Base-by-base conservation (phyloP, 2,329 filamentous ascomycete species). In the Pleoardoris graminearum region DNA sequence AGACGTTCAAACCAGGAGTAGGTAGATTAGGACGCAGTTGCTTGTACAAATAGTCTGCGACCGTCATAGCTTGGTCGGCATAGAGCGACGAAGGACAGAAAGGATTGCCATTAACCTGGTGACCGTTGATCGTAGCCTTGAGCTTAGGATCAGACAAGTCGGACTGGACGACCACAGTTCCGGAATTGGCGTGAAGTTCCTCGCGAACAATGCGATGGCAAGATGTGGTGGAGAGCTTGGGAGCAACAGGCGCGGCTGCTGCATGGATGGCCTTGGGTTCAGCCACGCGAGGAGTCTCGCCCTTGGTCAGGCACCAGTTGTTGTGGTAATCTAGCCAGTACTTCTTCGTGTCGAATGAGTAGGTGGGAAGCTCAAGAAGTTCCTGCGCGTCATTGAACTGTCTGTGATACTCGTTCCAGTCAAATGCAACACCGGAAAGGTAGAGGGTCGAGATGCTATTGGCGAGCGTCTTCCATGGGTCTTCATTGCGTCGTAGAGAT, bases 301-400 rank as follows among this genome's bases (percentile, higher is more conserved):
- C 86, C 77, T 91, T 91, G 55, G 81, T 85, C 32, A 91, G 74
- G 27, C 79, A 83, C 85, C 87, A 91, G 70, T 91, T 85, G 55
- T 89, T 86, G 56, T 80, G 78, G 69, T 89, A 89, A 66, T 85
- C 83, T 14, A 89, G 79, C 86, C 86, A 89, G 72, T 90, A 89
- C 60, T 83, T 84, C 77, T 90, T 89, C 57, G 82, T 76, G 67
- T 90, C 85, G 67, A 86, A 91, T 0, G 79, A 79, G 67, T 90
- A 91, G 0, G 81, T 79, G 1, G 87, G 87, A 3, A 91, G 75
- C n/a, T 82, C 76, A n/a, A 88, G 74, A 14, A 90, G 75, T 36
- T 81, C 76, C 36, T 86, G 80, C 1, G 79, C 78, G 32, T 75
- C 67, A 59, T 83, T 81, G 68, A 85, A 88, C 48, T 84, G 79